Percentiles rank a stretch among this genome's conserved stretches.
Evolutionary conservation across 345 rosid species (phyloP).

Genomic region (Lepidium africanum): DNA sequence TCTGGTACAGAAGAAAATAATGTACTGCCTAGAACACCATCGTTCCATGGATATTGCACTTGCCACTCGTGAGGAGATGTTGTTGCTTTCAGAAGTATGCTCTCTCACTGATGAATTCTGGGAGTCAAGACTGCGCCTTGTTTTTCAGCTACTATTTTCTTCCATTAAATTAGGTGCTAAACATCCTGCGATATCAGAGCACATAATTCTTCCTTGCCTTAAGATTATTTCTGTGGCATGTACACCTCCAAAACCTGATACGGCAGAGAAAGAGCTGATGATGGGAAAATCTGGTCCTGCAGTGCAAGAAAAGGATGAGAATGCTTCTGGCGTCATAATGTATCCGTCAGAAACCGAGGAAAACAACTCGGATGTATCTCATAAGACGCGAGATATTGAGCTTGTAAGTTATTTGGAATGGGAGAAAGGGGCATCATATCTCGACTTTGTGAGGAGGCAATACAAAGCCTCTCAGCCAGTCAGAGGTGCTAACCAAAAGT

Average conservation of each 20-base stretch:
- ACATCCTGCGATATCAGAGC: conserved; percentile 98
- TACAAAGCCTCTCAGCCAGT: conserved; percentile 79
- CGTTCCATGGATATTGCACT: conserved; percentile 95
- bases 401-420: conserved; percentile 91
- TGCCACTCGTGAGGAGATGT: conserved; percentile 87
- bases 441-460: conserved; percentile 98
- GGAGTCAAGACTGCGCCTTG: conserved; percentile 94
- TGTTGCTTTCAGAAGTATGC: conserved; percentile 93
- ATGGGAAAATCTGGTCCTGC: conserved; percentile 43
- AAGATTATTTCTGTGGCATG: conserved; percentile 92
- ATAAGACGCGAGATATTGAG: conserved; percentile 69
- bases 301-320: conserved; percentile 59
- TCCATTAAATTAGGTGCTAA: conserved; percentile 95
- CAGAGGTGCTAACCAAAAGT: conserved; percentile 59
- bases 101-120: conserved; percentile 93
- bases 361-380: conserved; percentile 56
- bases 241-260: conserved; percentile 96
- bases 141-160: conserved; percentile 85
- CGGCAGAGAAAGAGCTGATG: conserved; percentile 68
- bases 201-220: conserved; percentile 92
- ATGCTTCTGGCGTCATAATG: conserved; percentile 35
- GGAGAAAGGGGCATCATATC: conserved; percentile 96
- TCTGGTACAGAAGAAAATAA: conserved; percentile 89
- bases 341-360: conserved; percentile 44
- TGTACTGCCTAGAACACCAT: conserved; percentile 98